Evolutionary conservation across 1,139 yeast genomes (phyloP), one percentile per base, ranked within the genome.

Genomic region (Candida labiduridarum): DNA sequence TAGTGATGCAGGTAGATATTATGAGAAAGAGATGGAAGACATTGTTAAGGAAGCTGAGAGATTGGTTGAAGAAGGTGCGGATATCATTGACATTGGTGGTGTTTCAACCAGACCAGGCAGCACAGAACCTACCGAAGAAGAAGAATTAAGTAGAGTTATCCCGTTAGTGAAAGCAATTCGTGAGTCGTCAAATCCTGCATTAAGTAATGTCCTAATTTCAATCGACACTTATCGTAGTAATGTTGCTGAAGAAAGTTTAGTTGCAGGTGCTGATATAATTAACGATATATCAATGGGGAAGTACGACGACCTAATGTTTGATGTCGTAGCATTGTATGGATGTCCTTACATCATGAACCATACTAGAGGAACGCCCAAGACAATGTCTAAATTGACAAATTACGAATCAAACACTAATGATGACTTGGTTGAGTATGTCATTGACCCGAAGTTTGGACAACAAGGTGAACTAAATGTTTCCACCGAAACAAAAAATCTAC

Each of bases 41-140:
- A 58, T 70, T 2, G 57, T 79, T 3, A 71, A 71, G 0, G 68
- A 71, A 27, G 79, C 83, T 1, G 62, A 68, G 49, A 55, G 65
- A 29, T 76, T 85, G 66, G 81, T 85, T 8, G 58, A 59, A 0
- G 74, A 79, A 18, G 95, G 92, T 0, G 82, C 83, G 10, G 76
- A 76, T 29, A 88, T 95, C 38, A 75, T 94, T 34, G 99, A 92
- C 63, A 80, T 94, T 51, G 99, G 98, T 7, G 98, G 98, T 1
- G 90, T 90, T 52, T 89, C 97, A 0, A 92, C 98, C 0, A 77
- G 95, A 49, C 98, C 98, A 0, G 89, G 90, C 2, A 81, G 95
- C 2, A 60, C 59, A 0, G 89, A 82, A 50, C 86, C 87, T 0
- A 61, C 79, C 2, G 75, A 71, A 19, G 78, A 74, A 43, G 91